Base-by-base conservation (phyloP, 306 rosid genomes). In the Citrullus amarus region DNA sequence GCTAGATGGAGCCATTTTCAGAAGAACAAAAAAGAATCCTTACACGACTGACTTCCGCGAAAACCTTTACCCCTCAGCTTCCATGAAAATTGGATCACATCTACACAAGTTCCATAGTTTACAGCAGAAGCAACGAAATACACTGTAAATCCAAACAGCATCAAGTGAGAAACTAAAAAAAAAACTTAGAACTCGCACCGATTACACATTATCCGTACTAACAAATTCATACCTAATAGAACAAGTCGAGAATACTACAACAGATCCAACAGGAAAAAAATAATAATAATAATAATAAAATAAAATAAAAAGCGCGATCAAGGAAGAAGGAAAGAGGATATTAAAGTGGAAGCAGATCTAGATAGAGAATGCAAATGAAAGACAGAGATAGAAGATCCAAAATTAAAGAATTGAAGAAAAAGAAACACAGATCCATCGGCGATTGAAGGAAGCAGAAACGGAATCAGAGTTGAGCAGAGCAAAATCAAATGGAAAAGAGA, bases 1-100 rank as follows among this genome's bases (percentile, higher is more conserved):
- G 85, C 89, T 84, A 73, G 87, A 8, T 4, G 90, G 84, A 82
- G 91, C 92, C 92, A 89, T 86, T 77, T 61, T 76, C 71, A 72
- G 82, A 43, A 48, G 15, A 48, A 46, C 0, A 4, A 48, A 48
- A 48, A 48, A n/a, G 10, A 14, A 8, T 11, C 60, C 73, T 30
- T 17, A 38, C 11, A 39, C 34, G 5, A 55, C 36, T 25, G 36
- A 32, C 51, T 73, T 51, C 76, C 1, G 36, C n/a, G 20, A 48
- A 32, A 65, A 30, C 62, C 80, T 84, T 82, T 79, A 86, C 9
- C 80, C 77, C 81, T 84, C 82, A 75, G 80, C 84, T 79, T 78
- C 82, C 80, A 43, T 58, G 66, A 80, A 66, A 83, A 76, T 74
- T 81, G 80, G 77, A 78, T 54, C 83, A 57, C 74, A 39, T 58